These are phyloP conservation scores for Viola odorata DNA, from an alignment of 345 rosid species.

Conservation along the genomic window DNA sequence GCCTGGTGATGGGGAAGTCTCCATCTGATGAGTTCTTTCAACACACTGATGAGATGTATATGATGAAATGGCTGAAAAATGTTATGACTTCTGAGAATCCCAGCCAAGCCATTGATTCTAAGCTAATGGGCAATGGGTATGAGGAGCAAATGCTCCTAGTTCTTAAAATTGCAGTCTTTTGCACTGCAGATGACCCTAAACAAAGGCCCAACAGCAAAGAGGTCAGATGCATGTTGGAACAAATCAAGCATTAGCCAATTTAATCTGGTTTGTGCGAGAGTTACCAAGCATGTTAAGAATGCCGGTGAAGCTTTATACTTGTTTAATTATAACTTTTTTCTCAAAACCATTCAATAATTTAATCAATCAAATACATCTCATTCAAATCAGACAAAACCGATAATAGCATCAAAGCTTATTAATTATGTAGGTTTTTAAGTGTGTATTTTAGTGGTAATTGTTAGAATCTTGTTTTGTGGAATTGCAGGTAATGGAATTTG, in stretches of 20 bases:
- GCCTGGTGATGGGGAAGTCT: constrained; percentile 68
- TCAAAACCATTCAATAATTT: no score
- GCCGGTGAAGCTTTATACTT: no score
- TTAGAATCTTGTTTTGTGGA: no score
- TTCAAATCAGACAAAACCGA: no score
- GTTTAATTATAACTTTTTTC: not conserved
- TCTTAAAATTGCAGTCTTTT: constrained; percentile 76
- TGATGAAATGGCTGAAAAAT: constrained; percentile 77
- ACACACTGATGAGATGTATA: constrained; percentile 55
- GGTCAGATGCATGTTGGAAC: constrained; percentile 63
- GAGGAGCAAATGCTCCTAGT: constrained; percentile 81
- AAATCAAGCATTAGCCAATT: constrained; percentile 33
- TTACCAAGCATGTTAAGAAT: constrained; percentile 4
- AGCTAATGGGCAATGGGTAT: constrained; percentile 45
- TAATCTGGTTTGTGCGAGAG: not conserved
- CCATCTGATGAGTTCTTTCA: constrained; percentile 89
- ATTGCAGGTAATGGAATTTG: no score
- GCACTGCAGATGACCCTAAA: constrained; percentile 72
- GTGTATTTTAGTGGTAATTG: no score
- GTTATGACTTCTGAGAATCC: constrained; percentile 61
- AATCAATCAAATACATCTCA: no score
- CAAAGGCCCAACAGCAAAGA: constrained; percentile 87
- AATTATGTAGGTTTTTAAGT: no score
- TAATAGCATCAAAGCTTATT: no score
- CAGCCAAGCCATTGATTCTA: constrained; percentile 52